Evolutionary conservation across 192 early-diverging fungal genomes (phyloP).

Genomic region (Coemansia sp.): DNA sequence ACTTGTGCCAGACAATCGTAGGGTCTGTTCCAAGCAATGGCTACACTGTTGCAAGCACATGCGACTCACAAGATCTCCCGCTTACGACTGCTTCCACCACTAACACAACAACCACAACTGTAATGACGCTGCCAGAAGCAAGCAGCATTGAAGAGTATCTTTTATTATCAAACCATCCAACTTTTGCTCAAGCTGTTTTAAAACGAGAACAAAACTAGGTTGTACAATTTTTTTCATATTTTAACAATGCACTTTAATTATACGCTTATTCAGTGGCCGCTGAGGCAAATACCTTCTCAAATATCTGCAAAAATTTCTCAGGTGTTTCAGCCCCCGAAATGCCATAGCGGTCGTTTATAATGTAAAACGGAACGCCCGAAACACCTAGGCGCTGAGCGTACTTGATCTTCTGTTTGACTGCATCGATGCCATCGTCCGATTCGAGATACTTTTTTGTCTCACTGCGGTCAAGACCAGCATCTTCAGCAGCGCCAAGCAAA

Average conservation of each 20-base stretch:
- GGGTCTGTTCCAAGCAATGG: too few relatives aligned
- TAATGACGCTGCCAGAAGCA: too few relatives aligned
- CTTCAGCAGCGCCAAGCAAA: conserved; percentile 56
- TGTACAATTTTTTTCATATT: too few relatives aligned
- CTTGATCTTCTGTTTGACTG: conserved; percentile 52
- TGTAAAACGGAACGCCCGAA: conserved; percentile 70
- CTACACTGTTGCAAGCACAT: too few relatives aligned
- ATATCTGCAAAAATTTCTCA: conserved; percentile 58
- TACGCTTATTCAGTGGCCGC: background rate
- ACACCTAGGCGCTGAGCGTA: conserved; percentile 50
- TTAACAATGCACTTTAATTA: background rate
- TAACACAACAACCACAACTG: too few relatives aligned
- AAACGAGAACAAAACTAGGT: too few relatives aligned
- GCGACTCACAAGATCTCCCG: too few relatives aligned
- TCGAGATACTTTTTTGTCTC: conserved; percentile 54
- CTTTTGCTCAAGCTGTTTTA: too few relatives aligned
- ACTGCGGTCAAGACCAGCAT: conserved; percentile 58
- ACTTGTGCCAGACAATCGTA: too few relatives aligned
- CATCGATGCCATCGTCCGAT: conserved; percentile 55
- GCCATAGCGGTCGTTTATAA: conserved; percentile 59
- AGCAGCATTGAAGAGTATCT: too few relatives aligned
- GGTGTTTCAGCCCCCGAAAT: conserved; percentile 71
- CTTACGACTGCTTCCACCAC: too few relatives aligned
- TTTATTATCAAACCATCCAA: too few relatives aligned
- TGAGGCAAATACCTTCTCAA: conserved; percentile 44